Evolutionary conservation across 1,284 basidiomycete genomes (phyloP).

Genomic region (Malassezia yamatoensis): DNA sequence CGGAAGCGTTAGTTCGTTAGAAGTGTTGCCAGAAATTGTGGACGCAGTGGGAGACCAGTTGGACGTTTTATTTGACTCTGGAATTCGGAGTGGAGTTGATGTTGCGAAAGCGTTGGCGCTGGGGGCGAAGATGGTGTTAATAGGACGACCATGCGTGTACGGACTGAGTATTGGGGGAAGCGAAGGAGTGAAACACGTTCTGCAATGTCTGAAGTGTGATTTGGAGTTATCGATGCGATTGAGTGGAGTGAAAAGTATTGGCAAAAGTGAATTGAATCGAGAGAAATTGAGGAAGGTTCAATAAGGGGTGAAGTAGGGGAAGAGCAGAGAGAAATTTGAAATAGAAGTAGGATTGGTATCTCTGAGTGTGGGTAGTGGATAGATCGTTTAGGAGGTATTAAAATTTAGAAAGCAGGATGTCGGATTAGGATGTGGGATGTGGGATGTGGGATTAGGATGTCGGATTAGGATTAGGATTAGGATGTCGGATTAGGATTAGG

Average conservation of each 20-base stretch:
- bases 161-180: conserved; percentile 34
- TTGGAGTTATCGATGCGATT: conserved; percentile 22
- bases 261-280: not conserved
- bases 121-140: conserved; percentile 37
- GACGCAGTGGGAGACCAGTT: conserved; percentile 21
- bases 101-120: conserved; percentile 38
- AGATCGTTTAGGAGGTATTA: too few relatives aligned
- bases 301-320: too few relatives aligned
- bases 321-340: too few relatives aligned
- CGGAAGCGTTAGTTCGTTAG: conserved; percentile 31
- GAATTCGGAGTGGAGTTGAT: conserved; percentile 34
- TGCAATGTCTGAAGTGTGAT: conserved; percentile 34
- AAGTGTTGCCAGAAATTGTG: conserved; percentile 26
- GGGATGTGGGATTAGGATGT: too few relatives aligned
- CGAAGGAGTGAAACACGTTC: conserved; percentile 32
- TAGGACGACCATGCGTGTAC: conserved; percentile 39
- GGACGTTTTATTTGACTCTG: conserved; percentile 37
- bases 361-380: too few relatives aligned
- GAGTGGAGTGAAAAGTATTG: not conserved
- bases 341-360: too few relatives aligned
- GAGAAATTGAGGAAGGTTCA: too few relatives aligned
- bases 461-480: not conserved
- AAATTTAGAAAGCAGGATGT: too few relatives aligned
- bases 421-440: too few relatives aligned
- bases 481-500: not conserved